These are phyloP conservation scores for Tolypocladium endophyticum DNA, from an alignment of 2,329 filamentous ascomycete species.

Conservation along the genomic window DNA sequence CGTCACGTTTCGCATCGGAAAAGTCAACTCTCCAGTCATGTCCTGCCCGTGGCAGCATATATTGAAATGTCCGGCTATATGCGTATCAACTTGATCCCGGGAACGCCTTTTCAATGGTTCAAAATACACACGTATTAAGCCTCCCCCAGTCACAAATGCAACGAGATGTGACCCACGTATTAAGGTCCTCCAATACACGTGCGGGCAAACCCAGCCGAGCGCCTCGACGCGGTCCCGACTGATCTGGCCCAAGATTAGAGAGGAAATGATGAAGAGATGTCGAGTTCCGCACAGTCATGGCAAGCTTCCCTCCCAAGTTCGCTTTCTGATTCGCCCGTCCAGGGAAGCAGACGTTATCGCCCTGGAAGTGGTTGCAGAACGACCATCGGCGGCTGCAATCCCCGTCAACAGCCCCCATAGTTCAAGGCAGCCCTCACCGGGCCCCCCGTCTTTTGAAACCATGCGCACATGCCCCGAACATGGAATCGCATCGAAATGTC, in stretches of 20 bases:
- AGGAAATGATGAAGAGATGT: neutral
- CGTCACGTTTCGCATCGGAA: neutral
- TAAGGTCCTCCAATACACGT: neutral
- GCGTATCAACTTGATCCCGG: neutral
- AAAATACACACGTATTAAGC: neutral
- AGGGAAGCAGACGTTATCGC: neutral
- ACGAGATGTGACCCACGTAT: neutral
- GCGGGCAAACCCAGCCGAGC: neutral
- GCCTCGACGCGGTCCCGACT: neutral
- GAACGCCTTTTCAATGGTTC: neutral
- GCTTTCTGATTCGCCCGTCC: neutral
- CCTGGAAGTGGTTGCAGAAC: neutral
- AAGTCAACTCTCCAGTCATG: neutral
- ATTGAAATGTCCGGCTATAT: slow-evolving; percentile 2
- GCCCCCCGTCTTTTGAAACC: neutral
- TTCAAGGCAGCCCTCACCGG: neutral
- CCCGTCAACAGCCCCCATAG: neutral
- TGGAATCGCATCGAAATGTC: neutral
- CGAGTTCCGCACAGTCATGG: neutral
- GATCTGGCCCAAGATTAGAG: neutral
- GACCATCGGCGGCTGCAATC: neutral
- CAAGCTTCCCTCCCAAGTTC: neutral
- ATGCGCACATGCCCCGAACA: neutral
- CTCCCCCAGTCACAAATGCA: neutral
- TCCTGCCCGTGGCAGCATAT: neutral